phyloP scores from a whole-genome alignment of 257 asterid genomes.

The Knoxia roxburghii region DNA sequence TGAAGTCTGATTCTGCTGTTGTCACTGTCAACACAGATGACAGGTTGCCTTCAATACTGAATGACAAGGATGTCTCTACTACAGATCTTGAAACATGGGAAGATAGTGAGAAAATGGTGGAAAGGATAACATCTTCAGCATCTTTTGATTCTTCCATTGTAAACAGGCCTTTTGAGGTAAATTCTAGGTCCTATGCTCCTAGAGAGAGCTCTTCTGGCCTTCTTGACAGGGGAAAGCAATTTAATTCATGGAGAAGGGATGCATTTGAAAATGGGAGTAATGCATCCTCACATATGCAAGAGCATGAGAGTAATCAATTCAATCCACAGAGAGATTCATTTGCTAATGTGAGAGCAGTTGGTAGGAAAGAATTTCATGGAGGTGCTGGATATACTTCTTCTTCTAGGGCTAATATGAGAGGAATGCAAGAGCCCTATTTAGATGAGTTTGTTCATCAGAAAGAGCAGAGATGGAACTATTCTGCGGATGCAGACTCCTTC shows the following conservation, averaged over 20 bases:
- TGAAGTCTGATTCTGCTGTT: conserved; percentile 32
- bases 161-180: conserved; percentile 47
- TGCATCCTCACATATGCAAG: conserved; percentile 38
- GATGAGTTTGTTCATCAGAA: conserved; percentile 67
- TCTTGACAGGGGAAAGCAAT: conserved; percentile 51
- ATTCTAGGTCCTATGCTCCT: conserved; percentile 46
- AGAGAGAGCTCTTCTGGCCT: conserved; percentile 51
- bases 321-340: conserved; percentile 61
- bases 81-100: conserved; percentile 73
- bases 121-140: conserved; percentile 44
- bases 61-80: conserved; percentile 41
- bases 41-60: conserved; percentile 33
- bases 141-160: conserved; percentile 46
- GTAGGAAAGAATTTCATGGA: conserved; percentile 57
- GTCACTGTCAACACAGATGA: conserved; percentile 35
- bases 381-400: conserved; percentile 54
- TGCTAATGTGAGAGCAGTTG: conserved; percentile 49
- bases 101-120: conserved; percentile 79
- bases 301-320: conserved; percentile 53
- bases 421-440: conserved; percentile 44
- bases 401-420: conserved; percentile 44
- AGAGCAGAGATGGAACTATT: conserved; percentile 60
- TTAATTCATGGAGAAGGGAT: conserved; percentile 68
- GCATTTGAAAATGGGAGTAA: conserved; percentile 44
- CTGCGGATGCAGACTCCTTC: conserved; percentile 51